Evolutionary conservation across 2,329 filamentous ascomycete species (phyloP), one percentile per base, ranked within the genome.

Genomic region (Aspergillus terreus): DNA sequence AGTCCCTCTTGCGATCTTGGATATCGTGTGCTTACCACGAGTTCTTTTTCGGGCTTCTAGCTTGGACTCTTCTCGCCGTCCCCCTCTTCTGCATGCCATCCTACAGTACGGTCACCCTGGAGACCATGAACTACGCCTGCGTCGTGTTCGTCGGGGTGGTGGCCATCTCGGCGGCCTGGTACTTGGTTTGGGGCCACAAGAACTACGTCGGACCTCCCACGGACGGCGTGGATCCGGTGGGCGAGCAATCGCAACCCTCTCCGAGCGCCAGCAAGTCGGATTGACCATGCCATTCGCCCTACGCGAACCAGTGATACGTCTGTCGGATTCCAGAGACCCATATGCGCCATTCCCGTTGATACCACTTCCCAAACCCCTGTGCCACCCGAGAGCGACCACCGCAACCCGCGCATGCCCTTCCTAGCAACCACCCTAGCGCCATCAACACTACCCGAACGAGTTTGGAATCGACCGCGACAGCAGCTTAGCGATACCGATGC

Each of bases 141-240:
- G 86, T 84, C 32, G 86, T 90, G n/a, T 88, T 90, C 59, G 80
- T 86, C 23, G 84, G 77, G 4, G 85, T 87, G 55, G 78, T 81
- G 49, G 45, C 75, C 36, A 78, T 89, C 51, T 82, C 86, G 1
- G 78, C 76, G 9, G 68, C 72, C 6, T 90, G 86, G 85, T 90
- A 90, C 73, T 74, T 82, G 58, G 76, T 78, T 47, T 88, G 85
- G 84, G 86, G 86, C 32, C 80, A 82, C 70, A 81, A 83, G 71
- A 82, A 89, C 49, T 67, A 66, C 49, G 58, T 56, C 4, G 65
- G 65, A 70, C 63, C 61, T 4, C 60, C 59, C 23, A 59, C 58
- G n/a, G 63, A 66, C 30, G 62, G 59, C 6, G 52, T 65, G 38
- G 61, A 61, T 19, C 35, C 35, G 12, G 46, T 40, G 7, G 35